phyloP scores from a whole-genome alignment of 257 asterid species.

The Haberlea rhodopensis region DNA sequence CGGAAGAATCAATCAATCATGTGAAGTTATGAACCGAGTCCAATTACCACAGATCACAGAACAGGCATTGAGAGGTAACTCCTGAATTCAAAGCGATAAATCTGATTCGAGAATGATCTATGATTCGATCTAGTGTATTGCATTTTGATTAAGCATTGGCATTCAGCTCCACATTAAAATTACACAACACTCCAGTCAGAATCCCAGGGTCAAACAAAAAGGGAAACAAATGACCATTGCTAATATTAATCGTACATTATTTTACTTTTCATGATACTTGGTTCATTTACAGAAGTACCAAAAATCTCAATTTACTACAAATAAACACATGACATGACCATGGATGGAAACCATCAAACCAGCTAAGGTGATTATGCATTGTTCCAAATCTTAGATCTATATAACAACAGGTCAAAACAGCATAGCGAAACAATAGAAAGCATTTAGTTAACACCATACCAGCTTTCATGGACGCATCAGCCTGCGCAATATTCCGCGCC shows the following conservation, averaged over 20 bases:
- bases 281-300: slow-evolving; percentile 2
- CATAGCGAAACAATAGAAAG: not conserved
- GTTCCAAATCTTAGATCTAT: slow-evolving; percentile 20
- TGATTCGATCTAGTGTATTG: not conserved
- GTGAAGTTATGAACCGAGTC: slow-evolving; percentile 5
- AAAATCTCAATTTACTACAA: not conserved
- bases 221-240: not conserved
- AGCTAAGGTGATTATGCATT: slow-evolving; percentile 7
- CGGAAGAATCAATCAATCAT: slow-evolving; percentile 10
- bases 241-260: not conserved
- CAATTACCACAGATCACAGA: not conserved
- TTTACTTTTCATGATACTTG: not conserved
- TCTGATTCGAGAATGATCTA: not conserved
- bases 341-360: too few species aligned
- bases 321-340: not conserved
- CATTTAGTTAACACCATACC: slow-evolving; percentile 39
- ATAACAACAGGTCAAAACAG: not conserved
- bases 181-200: not conserved
- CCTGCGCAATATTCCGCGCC: slow-evolving; percentile 91
- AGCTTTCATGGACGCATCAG: slow-evolving; percentile 94
- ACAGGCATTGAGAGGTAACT: not conserved
- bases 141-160: slow-evolving; percentile 5
- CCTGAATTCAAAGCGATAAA: not conserved
- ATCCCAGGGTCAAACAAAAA: not conserved
- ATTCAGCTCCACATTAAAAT: slow-evolving; percentile 27